Conservation (phyloP, 2,329 filamentous ascomycete genomes). For the Hypoxylon sp. region DNA sequence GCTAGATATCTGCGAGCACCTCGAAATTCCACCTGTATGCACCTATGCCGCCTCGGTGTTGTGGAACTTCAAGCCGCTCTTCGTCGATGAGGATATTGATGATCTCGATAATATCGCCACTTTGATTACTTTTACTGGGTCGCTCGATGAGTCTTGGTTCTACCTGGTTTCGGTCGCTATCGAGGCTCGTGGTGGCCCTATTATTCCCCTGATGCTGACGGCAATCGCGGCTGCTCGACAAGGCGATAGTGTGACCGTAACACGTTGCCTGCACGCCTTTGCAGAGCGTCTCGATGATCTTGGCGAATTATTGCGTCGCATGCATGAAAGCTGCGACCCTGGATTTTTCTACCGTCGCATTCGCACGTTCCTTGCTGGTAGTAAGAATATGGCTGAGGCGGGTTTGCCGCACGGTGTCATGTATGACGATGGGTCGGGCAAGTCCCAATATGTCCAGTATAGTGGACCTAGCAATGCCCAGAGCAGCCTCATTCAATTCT, state of each 20-base stretch:
- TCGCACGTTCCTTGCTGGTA: constrained; percentile 94
- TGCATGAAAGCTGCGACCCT: constrained; percentile 97
- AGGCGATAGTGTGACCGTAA: constrained; percentile 79
- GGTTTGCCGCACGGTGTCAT: constrained; percentile 89
- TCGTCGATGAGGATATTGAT: constrained; percentile 84
- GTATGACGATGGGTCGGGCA: constrained; percentile 84
- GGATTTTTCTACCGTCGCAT: constrained; percentile 96
- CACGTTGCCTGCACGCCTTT: constrained; percentile 82
- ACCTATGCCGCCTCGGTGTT: constrained; percentile 93
- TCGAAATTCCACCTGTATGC: constrained; percentile 92
- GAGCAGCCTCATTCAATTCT: constrained; percentile 97
- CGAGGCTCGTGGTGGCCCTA: constrained; percentile 89
- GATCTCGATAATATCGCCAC: constrained; percentile 90
- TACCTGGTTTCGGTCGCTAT: constrained; percentile 97
- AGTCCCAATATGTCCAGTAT: constrained; percentile 82
- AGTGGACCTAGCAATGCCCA: constrained; percentile 97
- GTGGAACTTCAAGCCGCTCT: constrained; percentile 97
- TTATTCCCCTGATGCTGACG: constrained; percentile 88
- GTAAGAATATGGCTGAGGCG: constrained; percentile 97
- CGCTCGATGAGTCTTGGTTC: constrained; percentile 98
- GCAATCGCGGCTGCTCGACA: constrained; percentile 85
- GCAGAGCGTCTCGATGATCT: constrained; percentile 92
- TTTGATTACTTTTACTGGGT: constrained; percentile 91
- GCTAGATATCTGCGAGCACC: constrained; percentile 79
- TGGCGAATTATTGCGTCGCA: constrained; percentile 81